Evolutionary conservation across 2,329 filamentous ascomycete genomes (phyloP), one percentile per base, ranked within the genome.

Genomic region (Phaeosphaeriaceae sp.): DNA sequence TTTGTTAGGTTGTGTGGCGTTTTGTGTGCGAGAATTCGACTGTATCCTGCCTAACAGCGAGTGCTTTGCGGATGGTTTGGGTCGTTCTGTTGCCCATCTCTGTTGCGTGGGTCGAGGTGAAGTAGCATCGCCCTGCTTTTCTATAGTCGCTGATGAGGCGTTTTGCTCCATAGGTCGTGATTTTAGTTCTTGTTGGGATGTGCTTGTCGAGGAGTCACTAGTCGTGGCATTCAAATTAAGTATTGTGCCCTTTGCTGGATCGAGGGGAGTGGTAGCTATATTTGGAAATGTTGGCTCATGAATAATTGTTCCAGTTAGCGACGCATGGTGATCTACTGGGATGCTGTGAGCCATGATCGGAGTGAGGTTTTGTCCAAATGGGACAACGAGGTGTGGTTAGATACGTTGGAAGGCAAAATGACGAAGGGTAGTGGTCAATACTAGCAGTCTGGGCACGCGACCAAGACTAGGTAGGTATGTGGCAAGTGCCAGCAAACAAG

Each of bases 41-140:
- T 60, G 57, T 28, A 54, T 56, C 29, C 54, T 58, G 13, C 54
- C 60, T 3, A 70, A 50, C 5, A 66, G 45, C 1, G 62, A 65
- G 15, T 56, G 48, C 41, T 58, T 62, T 2, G 54, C 52, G 4
- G 52, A 60, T 4, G 65, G 57, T 29, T 60, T 64, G 11, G 70
- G 68, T 16, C 61, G 59, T 40, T 73, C 70, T 0, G 70, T 71
- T 11, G 58, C 63, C 18, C 55, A 67, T 48, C 67, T 59, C 32
- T 58, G 56, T 40, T 66, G 52, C n/a, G 47, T 52, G 6, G 63
- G 68, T 18, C 64, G 62, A 8, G 58, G 37, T 4, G 53, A 17
- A 2, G 52, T 28, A 26, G 50, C 30, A 28, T 40, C 21, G n/a
- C 43, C 40, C 15, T 51, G 50, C 20, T 48, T 26, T 17, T 39